These are phyloP conservation scores for Solanum appendiculatum DNA, from an alignment of 257 asterid genomes.

Conservation along the genomic window DNA sequence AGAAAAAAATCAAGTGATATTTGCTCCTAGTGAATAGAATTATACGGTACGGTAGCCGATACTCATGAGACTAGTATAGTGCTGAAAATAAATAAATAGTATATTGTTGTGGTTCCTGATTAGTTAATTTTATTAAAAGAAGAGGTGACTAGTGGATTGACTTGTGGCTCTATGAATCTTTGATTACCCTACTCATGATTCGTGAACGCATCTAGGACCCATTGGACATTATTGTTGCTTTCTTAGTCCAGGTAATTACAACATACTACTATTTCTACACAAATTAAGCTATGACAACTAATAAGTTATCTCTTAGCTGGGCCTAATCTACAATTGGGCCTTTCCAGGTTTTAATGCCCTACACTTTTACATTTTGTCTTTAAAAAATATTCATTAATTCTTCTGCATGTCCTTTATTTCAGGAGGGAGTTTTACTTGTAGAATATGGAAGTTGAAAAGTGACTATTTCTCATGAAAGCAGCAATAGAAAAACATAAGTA, in stretches of 20 bases:
- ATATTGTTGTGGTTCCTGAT: too few species aligned
- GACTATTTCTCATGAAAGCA: not conserved
- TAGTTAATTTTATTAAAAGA: not conserved
- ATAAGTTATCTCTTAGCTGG: not conserved
- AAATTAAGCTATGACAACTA: too few species aligned
- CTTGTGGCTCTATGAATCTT: not conserved
- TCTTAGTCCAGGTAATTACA: not conserved
- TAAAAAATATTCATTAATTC: not conserved
- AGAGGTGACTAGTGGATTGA: not conserved
- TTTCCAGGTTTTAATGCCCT: too few species aligned
- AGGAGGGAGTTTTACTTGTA: not conserved
- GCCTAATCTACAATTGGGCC: not conserved
- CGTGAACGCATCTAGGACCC: not conserved
- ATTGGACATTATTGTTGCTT: not conserved
- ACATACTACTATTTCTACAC: too few species aligned
- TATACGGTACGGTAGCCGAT: too few species aligned
- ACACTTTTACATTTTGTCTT: not conserved
- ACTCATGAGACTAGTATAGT: too few species aligned
- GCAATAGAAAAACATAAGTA: too few species aligned
- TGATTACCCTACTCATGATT: not conserved
- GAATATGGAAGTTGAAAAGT: not conserved
- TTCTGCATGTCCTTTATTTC: not conserved
- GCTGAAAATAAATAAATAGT: too few species aligned
- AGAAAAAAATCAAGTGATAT: too few species aligned
- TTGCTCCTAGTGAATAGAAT: not conserved